phyloP scores from a whole-genome alignment of 257 asterid genomes.

The Eustoma russellianum region DNA sequence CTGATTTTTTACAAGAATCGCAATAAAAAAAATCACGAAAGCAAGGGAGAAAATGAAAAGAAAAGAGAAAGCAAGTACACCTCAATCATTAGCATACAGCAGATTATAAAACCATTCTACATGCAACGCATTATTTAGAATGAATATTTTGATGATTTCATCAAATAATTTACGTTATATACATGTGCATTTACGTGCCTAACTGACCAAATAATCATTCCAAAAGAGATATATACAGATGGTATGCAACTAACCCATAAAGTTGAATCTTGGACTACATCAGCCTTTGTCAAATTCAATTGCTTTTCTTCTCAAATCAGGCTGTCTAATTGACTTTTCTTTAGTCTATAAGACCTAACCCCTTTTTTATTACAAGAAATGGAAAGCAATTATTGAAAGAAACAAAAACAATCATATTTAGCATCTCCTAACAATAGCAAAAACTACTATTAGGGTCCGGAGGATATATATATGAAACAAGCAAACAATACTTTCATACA shows the following conservation, averaged over 20 bases:
- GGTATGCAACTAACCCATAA: neutral
- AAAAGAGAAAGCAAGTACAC: neutral
- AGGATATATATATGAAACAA: neutral
- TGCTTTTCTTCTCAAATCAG: neutral
- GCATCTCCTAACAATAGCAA: neutral
- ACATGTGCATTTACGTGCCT: too few species aligned
- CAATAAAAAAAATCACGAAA: neutral
- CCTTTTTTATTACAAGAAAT: neutral
- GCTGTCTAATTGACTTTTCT: neutral
- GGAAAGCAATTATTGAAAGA: neutral
- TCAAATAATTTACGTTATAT: neutral
- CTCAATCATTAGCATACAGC: constrained; percentile 30
- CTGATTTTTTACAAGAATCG: too few species aligned
- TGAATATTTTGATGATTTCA: constrained; percentile 5
- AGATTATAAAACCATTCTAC: constrained; percentile 1
- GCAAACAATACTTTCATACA: too few species aligned
- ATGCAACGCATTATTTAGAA: neutral
- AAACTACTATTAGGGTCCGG: neutral
- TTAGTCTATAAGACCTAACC: constrained; percentile 1
- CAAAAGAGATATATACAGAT: too few species aligned
- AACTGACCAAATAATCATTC: too few species aligned
- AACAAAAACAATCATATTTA: constrained; percentile 1
- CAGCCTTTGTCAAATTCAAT: neutral
- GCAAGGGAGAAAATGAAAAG: neutral
- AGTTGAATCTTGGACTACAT: neutral